A percentile compares a stretch with the other conserved stretches of the same genome.
These are phyloP conservation scores for Tubosaeta sp. DNA, from an alignment of 768 basidiomycete species.

Conservation along the genomic window DNA sequence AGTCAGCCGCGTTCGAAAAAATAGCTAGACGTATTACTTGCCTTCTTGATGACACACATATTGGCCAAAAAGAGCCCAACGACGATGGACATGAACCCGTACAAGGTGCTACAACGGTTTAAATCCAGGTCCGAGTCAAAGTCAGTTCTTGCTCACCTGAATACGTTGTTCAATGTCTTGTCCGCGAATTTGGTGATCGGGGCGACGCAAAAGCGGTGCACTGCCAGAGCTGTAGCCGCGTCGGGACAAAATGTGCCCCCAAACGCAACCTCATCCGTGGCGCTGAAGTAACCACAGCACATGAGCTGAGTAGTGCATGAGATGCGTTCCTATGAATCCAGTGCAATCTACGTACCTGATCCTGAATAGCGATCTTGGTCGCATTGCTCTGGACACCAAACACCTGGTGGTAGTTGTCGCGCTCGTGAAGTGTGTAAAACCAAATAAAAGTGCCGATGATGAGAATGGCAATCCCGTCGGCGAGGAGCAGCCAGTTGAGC, in stretches of 20 bases:
- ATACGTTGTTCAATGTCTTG: slow-evolving; percentile 70
- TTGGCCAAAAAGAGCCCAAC: slow-evolving; percentile 73
- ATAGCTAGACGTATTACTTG: slow-evolving; percentile 16
- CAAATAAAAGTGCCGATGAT: slow-evolving; percentile 72
- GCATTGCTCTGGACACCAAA: slow-evolving; percentile 47
- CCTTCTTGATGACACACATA: slow-evolving; percentile 83
- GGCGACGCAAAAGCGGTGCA: slow-evolving; percentile 64
- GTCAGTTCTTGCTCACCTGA: slow-evolving; percentile 68
- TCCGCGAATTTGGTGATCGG: slow-evolving; percentile 67
- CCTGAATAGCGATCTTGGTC: slow-evolving; percentile 60
- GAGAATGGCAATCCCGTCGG: slow-evolving; percentile 57
- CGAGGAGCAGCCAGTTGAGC: slow-evolving; percentile 71
- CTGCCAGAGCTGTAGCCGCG: slow-evolving; percentile 32
- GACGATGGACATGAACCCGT: slow-evolving; percentile 82
- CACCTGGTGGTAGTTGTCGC: slow-evolving; percentile 56
- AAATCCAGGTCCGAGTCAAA: not conserved
- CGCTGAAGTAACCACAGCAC: slow-evolving; percentile 86
- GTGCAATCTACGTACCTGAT: slow-evolving; percentile 47
- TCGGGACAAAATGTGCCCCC: slow-evolving; percentile 61
- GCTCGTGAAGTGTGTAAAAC: slow-evolving; percentile 75
- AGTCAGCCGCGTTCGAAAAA: slow-evolving; percentile 3
- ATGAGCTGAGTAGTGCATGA: slow-evolving; percentile 46
- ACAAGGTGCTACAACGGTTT: slow-evolving; percentile 46
- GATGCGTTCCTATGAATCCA: not conserved
- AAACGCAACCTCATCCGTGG: slow-evolving; percentile 52